These are phyloP conservation scores for Blepharisma stoltei DNA, from an alignment of 73 alveolate genomes.

Conservation along the genomic window DNA sequence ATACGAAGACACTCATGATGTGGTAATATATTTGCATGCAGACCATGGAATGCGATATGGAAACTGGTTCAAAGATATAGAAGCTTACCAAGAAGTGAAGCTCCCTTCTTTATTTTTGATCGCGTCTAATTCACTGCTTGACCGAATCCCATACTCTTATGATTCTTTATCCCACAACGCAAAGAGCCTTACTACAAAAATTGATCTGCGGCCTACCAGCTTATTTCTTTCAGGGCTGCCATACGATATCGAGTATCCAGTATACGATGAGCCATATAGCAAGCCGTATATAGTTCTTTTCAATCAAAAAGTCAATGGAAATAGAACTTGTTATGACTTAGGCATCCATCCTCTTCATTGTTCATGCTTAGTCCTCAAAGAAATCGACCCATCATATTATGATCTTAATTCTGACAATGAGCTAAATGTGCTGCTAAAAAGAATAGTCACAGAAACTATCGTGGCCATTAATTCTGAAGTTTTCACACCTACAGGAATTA, in stretches of 20 bases:
- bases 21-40: constrained; percentile 16
- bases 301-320: neutral
- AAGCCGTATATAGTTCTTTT: neutral
- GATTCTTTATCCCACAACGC: neutral
- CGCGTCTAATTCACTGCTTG: neutral
- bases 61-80: constrained; percentile 24
- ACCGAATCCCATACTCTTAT: neutral
- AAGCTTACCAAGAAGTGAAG: constrained; percentile 21
- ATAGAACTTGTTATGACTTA: constrained; percentile 14
- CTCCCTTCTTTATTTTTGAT: constrained; percentile 10
- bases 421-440: neutral
- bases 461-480: constrained; percentile 8
- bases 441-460: neutral
- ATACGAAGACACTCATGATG: neutral
- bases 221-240: neutral
- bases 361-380: constrained; percentile 16
- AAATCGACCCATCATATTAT: neutral
- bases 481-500: neutral
- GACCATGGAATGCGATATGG: constrained; percentile 29
- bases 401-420: neutral
- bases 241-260: neutral
- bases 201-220: neutral
- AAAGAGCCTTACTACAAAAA: constrained; percentile 8
- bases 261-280: neutral
- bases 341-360: neutral